Base-by-base conservation (phyloP, 2,329 filamentous ascomycete species). In the Teratosphaeria destructans region DNA sequence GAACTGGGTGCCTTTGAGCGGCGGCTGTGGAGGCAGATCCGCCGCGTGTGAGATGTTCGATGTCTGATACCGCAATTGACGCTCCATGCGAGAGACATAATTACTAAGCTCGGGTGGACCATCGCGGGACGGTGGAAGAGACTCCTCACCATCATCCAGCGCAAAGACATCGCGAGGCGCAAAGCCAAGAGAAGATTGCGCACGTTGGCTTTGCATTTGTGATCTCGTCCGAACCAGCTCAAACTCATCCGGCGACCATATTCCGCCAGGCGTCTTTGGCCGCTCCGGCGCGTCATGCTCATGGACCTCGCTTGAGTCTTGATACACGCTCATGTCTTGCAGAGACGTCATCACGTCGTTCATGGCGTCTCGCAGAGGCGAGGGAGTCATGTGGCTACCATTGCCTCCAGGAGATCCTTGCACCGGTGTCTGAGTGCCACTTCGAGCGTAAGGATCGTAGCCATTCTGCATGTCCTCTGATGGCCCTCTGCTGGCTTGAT, bases 291-390 rank as follows among this genome's bases (percentile, higher is more conserved):
- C 37, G 29, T 32, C 82, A 80, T 37, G 82, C 80, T 53, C 60
- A 56, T 47, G 14, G 27, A 37, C 14, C 53, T 29, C 66, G 64
- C 14, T 78, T 68, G 63, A 78, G 78, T 59, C 81, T 34, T 64
- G 80, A 52, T 82, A 78, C 66, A 86, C 79, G 19, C 87, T 87
- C 79, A 99, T 89, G 61, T 92, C 91, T 70, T 95, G 87, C 52
- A 99, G 76, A 59, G 94, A 95, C 65, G 94, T 90, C 85, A 97
- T 96, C 3, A 99, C 92, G 73, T 95, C 93, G 70, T 97, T 93
- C 91, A 99, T 99, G 1, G 94, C 94, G 72, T 92, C 90, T 61
- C 94, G 83, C 3, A 99, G 77, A 0, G 94, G 94, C 2, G 94
- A 97, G 1, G 94, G 94, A 0, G 94, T 99, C 68, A 72, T 73